phyloP scores from a whole-genome alignment of 352 stramenopile species.

The Pythium plurisporium region DNA sequence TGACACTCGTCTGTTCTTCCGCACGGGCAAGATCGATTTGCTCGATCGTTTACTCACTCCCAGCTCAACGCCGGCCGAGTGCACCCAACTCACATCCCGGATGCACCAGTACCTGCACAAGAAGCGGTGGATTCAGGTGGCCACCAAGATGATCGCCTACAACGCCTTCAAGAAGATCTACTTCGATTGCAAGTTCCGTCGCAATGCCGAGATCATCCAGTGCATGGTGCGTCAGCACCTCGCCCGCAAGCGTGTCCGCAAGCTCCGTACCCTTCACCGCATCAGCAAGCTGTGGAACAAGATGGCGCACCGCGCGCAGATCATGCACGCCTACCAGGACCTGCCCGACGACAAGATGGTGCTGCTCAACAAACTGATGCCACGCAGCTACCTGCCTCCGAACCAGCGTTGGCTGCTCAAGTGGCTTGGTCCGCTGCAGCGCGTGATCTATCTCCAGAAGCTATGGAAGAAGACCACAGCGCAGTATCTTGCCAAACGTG shows the following conservation, averaged over 20 bases:
- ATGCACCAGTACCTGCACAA: conserved; percentile 67
- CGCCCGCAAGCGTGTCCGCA: conserved; percentile 62
- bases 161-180: conserved; percentile 73
- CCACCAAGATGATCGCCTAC: conserved; percentile 65
- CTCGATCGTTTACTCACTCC: conserved; percentile 73
- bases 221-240: conserved; percentile 73
- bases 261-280: conserved; percentile 49
- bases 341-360: conserved; percentile 82
- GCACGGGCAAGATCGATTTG: conserved; percentile 81
- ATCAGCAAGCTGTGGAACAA: conserved; percentile 64
- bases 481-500: conserved; percentile 70
- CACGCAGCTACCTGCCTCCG: conserved; percentile 52
- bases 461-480: conserved; percentile 77
- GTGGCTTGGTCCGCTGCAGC: conserved; percentile 76
- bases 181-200: conserved; percentile 59
- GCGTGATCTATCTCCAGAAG: conserved; percentile 83
- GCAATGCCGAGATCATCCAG: conserved; percentile 72
- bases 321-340: conserved; percentile 75
- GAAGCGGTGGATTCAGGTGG: conserved; percentile 73
- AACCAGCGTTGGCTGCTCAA: conserved; percentile 79
- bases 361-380: conserved; percentile 69
- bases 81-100: conserved; percentile 24
- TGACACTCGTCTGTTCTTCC: conserved; percentile 81
- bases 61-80: conserved; percentile 22
- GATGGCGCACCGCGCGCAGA: conserved; percentile 60